Base-by-base conservation (phyloP, 1,284 basidiomycete genomes). In the Neonothopanus nambi region DNA sequence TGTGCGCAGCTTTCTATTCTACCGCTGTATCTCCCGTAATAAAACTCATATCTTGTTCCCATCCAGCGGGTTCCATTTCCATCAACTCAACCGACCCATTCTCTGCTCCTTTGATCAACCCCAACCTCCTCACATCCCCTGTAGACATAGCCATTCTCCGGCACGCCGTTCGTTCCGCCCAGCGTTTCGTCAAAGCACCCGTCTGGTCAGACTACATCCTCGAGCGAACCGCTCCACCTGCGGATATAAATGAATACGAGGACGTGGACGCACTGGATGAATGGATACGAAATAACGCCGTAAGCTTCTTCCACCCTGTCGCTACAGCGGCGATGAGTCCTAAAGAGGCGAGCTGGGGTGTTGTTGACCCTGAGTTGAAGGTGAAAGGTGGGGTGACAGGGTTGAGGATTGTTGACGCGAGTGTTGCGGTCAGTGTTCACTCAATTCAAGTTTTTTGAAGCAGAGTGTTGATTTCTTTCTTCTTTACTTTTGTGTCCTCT, bases 391-490 rank as follows among this genome's bases (percentile, higher is more conserved):
- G 52, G 13, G 52, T 54, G 7, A 20, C 43, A 9, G 58, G 58
- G 11, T n/a, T 59, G 38, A 42, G 58, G 26, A 40, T 58, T 20
- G 57, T 60, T n/a, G 59, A 59, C 43, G 58, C 58, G 21, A 52
- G 48, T 47, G 56, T 59, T 23, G 17, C 47, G 52, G 58, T 59
- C 8, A 20, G 57, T 76, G 3, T 84, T 85, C 43, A 76, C 76
- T 13, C 8, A 28, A 28, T 33, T 33, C 8, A 33, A 13, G 9
- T 8, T 85, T 87, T 48, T 71, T 5, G 15, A n/a, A 30, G 18
- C 11, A 33, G 15, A 12, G 8, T 1, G 9, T 17, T 45, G 8
- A 33, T 13, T 18, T 11, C 23, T 13, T 3, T 11, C n/a, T 13
- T 24, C 26, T 47, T 3, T 35, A 21, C 37, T 13, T 17, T 21